These are phyloP conservation scores for Phytophthora megakarya DNA, from an alignment of 352 stramenopile species.

Conservation along the genomic window DNA sequence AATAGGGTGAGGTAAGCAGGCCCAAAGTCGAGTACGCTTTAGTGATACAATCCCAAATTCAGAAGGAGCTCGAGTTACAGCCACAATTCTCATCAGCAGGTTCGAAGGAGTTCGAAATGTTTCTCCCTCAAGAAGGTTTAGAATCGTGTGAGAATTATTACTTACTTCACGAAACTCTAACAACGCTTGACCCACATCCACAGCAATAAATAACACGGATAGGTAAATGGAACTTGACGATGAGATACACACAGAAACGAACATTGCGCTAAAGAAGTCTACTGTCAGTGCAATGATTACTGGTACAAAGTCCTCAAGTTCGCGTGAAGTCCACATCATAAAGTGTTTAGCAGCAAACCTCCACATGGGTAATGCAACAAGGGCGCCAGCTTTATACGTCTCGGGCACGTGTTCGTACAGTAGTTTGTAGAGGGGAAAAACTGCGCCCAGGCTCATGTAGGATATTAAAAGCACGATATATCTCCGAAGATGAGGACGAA, in stretches of 20 bases:
- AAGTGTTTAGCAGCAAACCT: constrained; percentile 28
- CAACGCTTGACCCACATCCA: constrained; percentile 2
- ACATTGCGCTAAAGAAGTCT: constrained; percentile 33
- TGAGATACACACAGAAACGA: constrained; percentile 32
- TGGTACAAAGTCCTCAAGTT: constrained; percentile 25
- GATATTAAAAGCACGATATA: not conserved
- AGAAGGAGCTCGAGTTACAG: not conserved
- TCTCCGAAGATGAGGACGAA: not conserved
- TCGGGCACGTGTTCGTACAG: constrained; percentile 12
- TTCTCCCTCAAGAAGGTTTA: not conserved
- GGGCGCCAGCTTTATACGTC: not conserved
- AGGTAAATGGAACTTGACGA: constrained; percentile 10
- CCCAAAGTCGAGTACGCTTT: constrained; percentile 2
- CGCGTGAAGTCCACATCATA: constrained; percentile 5
- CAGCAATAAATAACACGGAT: constrained; percentile 10
- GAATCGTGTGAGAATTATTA: not conserved
- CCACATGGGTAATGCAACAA: constrained; percentile 13
- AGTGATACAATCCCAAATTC: not conserved
- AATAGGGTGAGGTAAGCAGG: constrained; percentile 4
- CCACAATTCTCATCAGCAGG: not conserved
- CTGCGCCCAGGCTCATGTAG: constrained; percentile 3
- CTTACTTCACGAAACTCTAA: constrained; percentile 25
- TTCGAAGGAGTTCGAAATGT: not conserved
- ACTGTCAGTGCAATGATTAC: constrained; percentile 18
- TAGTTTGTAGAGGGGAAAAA: constrained; percentile 22